Evolutionary conservation across 371 early-diverging fungal species (phyloP), one percentile per base, ranked within the genome.

Genomic region (Mortierella sp.): DNA sequence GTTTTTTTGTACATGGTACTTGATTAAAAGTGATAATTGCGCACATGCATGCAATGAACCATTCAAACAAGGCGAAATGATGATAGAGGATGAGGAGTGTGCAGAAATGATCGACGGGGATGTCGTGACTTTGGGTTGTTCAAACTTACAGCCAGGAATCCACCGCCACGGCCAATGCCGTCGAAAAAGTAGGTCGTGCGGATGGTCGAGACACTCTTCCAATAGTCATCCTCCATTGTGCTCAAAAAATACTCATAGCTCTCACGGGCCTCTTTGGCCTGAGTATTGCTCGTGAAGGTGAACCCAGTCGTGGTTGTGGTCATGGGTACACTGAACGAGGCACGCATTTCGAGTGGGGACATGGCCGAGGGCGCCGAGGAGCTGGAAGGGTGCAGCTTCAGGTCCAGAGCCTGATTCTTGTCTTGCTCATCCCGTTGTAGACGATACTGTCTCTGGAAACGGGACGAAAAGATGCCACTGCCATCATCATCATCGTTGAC

Each of bases 161-260:
- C 83, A 52, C 83, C 83, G 4, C 83, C 83, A 14, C 79, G 83
- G 6, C 83, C 83, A 34, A 83, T 83, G 22, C 83, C 83, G 52
- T 83, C 83, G 43, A 83, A 83, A 63, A 83, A 83, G 66, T 83
- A 83, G n/a, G 83, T 83, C 2, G 83, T 77, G 24, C 79, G 83
- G 22, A 83, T 71, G 45, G 83, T 83, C 2, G 83, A 83, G 52
- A 83, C 78, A 19, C 75, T 78, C 55, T 83, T 83, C 83, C 83
- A 83, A 19, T 75, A 74, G 73, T 83, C 83, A 7, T 70, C 76
- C 64, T 78, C 79, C 79, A 83, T 78, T 24, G 72, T 71, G 53
- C 34, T 72, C 48, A 83, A 52, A 72, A 83, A 83, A 41, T 48
- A n/a, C 34, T 74, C 75, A 44, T 78, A 78, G 34, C 72, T 78